Conservation (phyloP, 257 asterid species). For the Solanum corneliomulleri region DNA sequence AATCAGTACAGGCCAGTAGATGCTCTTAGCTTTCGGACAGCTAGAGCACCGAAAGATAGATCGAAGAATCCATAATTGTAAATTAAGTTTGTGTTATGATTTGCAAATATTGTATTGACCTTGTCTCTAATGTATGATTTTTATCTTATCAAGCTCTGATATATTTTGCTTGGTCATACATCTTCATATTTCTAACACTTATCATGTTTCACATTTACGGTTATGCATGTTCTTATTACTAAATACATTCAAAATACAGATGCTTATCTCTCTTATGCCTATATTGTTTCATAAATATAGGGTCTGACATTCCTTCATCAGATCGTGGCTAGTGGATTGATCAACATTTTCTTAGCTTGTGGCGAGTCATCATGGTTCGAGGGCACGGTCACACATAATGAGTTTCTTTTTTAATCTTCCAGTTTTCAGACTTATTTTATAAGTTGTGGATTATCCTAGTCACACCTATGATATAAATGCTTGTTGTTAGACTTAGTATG, state of each 20-base stretch:
- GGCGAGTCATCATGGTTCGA: not conserved
- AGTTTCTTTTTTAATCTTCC: not conserved
- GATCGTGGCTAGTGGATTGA: not conserved
- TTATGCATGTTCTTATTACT: not conserved
- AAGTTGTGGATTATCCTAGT: not conserved
- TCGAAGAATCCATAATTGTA: no score
- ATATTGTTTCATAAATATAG: not conserved
- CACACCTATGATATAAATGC: not conserved
- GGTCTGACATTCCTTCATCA: not conserved
- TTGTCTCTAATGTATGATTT: not conserved
- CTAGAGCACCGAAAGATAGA: no score
- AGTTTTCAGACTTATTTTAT: no score
- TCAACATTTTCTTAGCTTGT: not conserved
- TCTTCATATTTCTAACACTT: not conserved
- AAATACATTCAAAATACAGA: not conserved
- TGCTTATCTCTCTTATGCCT: not conserved
- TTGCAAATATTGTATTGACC: not conserved
- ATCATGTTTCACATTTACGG: not conserved
- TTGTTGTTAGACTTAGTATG: not conserved
- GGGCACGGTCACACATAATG: not conserved
- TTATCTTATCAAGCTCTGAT: not conserved
- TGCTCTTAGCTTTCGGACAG: no score
- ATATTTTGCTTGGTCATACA: not conserved
- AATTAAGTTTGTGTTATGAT: not conserved
- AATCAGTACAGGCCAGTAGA: no score